Evolutionary conservation across 176 grass and related monocot species (phyloP), one percentile per base, ranked within the genome.

Genomic region (Juncus inflexus): DNA sequence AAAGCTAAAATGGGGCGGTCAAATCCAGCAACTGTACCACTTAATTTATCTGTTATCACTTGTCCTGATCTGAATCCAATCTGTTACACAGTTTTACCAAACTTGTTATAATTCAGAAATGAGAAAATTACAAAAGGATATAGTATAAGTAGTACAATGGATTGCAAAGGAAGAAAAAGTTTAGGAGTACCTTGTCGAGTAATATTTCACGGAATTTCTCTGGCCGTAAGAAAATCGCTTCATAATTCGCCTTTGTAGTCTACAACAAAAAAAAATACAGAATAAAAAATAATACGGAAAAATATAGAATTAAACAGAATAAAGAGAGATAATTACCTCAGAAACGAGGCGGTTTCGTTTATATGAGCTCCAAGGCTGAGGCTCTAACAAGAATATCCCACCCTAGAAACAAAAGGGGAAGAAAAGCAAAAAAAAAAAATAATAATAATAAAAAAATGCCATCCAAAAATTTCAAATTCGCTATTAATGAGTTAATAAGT

Each of bases 281-380:
- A 47, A 58, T 49, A 12, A 4, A 76, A 36, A 11, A 56, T 12
- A 15, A 52, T 47, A 65, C 67, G 43, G 43, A 3, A 68, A 35
- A 50, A 15, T 37, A 52, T 7, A 47, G 58, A 47, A 16, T 50
- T 58, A 12, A 61, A 15, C 35, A 58, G 11, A 68, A 61, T 5
- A 13, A 69, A 59, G 28, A 4, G 40, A 68, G 54, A 37, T 55
- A 69, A 37, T 12, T 79, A 99, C 94, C 78, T 84, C 78, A 61
- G 89, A 92, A 78, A 92, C 83, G 36, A 61, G 65, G 65, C 76
- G 77, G 66, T 92, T 90, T 63, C n/a, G 83, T 80, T 68, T 92
- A 75, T 99, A 99, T 9, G 94, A 99, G 60, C 54, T 90, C 88
- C 89, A 92, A 60, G 94, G 94, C 61, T 99, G 89, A 78, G 94